A percentile compares a stretch with the other conserved stretches of the same genome.
Conservation (phyloP, 2,329 filamentous ascomycete species). For the Graphiopsis chlorocephala region DNA sequence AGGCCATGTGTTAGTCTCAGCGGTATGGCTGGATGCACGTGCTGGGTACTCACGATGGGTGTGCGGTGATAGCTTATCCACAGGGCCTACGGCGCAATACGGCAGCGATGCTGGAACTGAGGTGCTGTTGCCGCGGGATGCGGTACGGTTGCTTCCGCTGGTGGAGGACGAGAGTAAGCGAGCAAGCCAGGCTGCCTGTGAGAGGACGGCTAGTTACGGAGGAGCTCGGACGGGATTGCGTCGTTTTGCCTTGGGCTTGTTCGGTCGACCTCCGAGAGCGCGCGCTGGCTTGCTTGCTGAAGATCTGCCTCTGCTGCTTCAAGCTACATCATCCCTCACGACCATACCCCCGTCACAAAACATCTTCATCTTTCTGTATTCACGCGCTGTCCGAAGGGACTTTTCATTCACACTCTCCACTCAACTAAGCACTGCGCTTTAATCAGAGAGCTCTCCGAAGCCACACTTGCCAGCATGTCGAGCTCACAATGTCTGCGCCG, state of each 20-base stretch:
- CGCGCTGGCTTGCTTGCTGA: background rate
- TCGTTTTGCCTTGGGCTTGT: conserved; percentile 1
- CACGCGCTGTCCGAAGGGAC: conserved; percentile 3
- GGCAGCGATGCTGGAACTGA: conserved; percentile 3
- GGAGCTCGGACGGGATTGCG: conserved; percentile 8
- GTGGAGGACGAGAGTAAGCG: background rate
- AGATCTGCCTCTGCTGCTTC: conserved; percentile 10
- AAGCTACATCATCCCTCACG: conserved; percentile 5
- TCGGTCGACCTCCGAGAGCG: background rate
- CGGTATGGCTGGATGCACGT: background rate
- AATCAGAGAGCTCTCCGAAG: background rate
- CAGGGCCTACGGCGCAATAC: conserved; percentile 2
- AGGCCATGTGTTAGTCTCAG: background rate
- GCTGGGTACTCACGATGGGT: conserved; percentile 6
- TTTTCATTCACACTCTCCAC: conserved; percentile 21
- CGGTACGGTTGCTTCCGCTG: background rate
- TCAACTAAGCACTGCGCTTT: conserved; percentile 11
- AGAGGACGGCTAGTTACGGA: conserved; percentile 7
- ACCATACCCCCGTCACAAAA: conserved; percentile 12
- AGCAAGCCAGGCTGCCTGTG: conserved; percentile 1
- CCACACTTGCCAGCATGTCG: conserved; percentile 31
- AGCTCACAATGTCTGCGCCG: conserved; percentile 39
- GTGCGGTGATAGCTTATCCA: conserved; percentile 4
- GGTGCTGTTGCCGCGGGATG: conserved; percentile 2
- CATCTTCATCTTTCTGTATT: conserved; percentile 1